Percentiles rank a stretch among this genome's conserved stretches.
Conservation (phyloP, 2,329 filamentous ascomycete genomes). For the Ceratocystis cubensis region DNA sequence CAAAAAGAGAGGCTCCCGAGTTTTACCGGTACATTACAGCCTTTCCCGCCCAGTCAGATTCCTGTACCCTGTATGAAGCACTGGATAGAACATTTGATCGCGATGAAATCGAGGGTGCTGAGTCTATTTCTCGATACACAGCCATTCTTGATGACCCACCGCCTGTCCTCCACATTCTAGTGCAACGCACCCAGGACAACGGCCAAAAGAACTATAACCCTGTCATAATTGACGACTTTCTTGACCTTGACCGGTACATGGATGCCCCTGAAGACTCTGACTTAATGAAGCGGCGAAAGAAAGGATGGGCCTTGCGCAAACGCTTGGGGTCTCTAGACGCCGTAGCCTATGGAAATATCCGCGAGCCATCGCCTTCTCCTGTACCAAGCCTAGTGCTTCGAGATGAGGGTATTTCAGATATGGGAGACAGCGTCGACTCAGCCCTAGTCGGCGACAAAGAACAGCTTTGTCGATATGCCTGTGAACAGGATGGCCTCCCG, state of each 20-base stretch:
- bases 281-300: slow-evolving; percentile 50
- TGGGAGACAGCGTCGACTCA: neutral
- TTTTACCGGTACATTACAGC: slow-evolving; percentile 53
- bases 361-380: neutral
- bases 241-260: slow-evolving; percentile 85
- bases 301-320: slow-evolving; percentile 54
- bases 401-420: neutral
- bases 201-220: slow-evolving; percentile 64
- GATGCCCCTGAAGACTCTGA: slow-evolving; percentile 48
- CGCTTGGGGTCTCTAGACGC: slow-evolving; percentile 12
- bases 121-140: slow-evolving; percentile 46
- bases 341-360: slow-evolving; percentile 14
- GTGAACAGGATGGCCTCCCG: slow-evolving; percentile 15
- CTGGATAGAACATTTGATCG: slow-evolving; percentile 77
- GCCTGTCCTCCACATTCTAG: slow-evolving; percentile 76
- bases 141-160: slow-evolving; percentile 60
- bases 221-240: slow-evolving; percentile 63
- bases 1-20: slow-evolving; percentile 22
- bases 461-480: slow-evolving; percentile 8
- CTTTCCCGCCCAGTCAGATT: slow-evolving; percentile 39
- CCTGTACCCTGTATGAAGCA: slow-evolving; percentile 63
- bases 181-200: slow-evolving; percentile 69
- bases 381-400: neutral
- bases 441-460: neutral
- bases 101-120: slow-evolving; percentile 57